A percentile compares a stretch with the other conserved stretches of the same genome.
These are phyloP conservation scores for Solanum habrochaites DNA, from an alignment of 257 asterid species.

Conservation along the genomic window DNA sequence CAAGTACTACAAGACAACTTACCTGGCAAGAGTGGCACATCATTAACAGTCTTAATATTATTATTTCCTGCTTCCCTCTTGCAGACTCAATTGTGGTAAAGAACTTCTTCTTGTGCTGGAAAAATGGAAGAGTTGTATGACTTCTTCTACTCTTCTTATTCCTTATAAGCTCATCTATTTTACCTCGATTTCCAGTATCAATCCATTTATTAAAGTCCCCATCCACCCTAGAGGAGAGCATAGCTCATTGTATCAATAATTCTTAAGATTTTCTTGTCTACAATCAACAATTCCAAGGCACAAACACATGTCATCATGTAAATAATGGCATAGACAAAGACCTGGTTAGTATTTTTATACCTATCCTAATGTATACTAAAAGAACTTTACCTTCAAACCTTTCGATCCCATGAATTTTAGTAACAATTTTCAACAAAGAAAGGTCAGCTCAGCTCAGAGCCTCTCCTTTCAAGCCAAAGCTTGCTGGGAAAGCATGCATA, in stretches of 20 bases:
- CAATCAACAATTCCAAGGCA: conserved; percentile 25
- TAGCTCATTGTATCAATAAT: conserved; percentile 34
- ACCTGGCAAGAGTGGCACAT: too few species aligned
- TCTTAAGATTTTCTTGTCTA: conserved; percentile 20
- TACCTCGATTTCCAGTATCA: too few species aligned
- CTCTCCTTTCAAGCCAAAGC: conserved; percentile 72
- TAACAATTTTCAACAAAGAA: conserved; percentile 7
- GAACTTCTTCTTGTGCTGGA: conserved; percentile 34
- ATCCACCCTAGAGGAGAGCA: too few species aligned
- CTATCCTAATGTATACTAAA: too few species aligned
- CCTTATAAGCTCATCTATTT: not conserved
- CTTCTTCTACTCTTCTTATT: conserved; percentile 8
- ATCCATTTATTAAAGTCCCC: too few species aligned
- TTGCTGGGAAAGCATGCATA: not conserved
- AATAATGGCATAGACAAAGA: not conserved
- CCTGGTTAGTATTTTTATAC: too few species aligned
- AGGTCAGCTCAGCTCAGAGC: conserved; percentile 74
- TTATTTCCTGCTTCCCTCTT: too few species aligned
- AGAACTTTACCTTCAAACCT: conserved; percentile 41
- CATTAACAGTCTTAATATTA: too few species aligned
- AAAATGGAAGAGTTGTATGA: not conserved
- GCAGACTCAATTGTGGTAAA: conserved; percentile 27
- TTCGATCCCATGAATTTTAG: conserved; percentile 7
- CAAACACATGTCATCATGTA: conserved; percentile 48
- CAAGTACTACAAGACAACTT: too few species aligned